Evolutionary conservation across 345 rosid species (phyloP), one percentile per base, ranked within the genome.

Genomic region (Viola odorata): DNA sequence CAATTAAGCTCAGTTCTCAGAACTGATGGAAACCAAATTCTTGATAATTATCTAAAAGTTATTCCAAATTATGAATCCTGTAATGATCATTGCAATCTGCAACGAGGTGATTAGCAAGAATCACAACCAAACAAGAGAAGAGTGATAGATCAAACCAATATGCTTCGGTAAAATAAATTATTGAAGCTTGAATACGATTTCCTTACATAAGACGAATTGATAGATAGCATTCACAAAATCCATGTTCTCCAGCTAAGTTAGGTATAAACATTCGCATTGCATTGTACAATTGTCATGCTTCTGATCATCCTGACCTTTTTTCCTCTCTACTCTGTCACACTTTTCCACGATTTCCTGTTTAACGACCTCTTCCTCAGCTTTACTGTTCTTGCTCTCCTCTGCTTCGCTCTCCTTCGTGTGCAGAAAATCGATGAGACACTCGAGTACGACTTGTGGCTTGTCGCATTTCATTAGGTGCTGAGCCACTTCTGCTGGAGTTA

Each of bases 401-500:
- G 12, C 16, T 1, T 55, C 63, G 5, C 8, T 47, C 38, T 45
- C 68, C 50, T 64, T 64, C 4, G 0, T 16, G 14, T 40, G 39
- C 36, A 70, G 17, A 12, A 58, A 64, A 42, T 63, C 60, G 3
- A 70, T 53, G 6, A 70, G 60, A 39, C 69, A 39, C n/a, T 70
- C 50, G 13, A 70, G 69, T 10, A 58, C 51, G 50, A 57, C 39
- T 4, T 5, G 36, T 12, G 73, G 68, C 11, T 52, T 50, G 8
- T 32, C 58, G n/a, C 54, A 14, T 45, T 23, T 63, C 73, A 69
- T 64, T 12, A 70, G 74, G 3, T 70, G 74, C 50, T 70, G 69
- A 3, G 74, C 69, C 7, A 59, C 74, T 58, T 70, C 74, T 0
- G 74, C 74, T n/a, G 74, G 74, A 15, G 74, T 64, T 4, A 59